A percentile compares a stretch with the other conserved stretches of the same genome.
Conservation (phyloP, 331 rosid species). For the Saraca asoca region DNA sequence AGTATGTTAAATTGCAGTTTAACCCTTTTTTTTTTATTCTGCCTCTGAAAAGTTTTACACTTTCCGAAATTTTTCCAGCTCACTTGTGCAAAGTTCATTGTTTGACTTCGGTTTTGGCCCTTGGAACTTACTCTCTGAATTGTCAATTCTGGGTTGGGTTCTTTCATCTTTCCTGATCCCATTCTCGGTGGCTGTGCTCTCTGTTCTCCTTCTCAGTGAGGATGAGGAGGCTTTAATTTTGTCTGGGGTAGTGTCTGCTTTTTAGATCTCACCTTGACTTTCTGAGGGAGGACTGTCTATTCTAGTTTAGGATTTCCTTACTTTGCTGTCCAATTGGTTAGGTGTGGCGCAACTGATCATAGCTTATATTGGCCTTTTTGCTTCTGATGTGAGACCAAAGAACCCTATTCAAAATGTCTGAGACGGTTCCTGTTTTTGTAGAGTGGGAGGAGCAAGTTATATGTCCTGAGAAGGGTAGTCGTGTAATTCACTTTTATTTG, state of each 20-base stretch:
- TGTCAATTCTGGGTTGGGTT: constrained; percentile 4
- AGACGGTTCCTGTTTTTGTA: constrained; percentile 49
- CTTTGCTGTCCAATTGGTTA: constrained; percentile 17
- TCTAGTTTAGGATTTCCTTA: constrained; percentile 36
- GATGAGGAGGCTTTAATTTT: no score
- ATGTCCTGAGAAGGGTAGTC: constrained; percentile 74
- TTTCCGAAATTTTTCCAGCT: constrained; percentile 16
- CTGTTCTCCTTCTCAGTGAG: background rate
- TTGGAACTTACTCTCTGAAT: background rate
- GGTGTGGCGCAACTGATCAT: constrained; percentile 25
- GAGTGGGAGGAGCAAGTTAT: constrained; percentile 78
- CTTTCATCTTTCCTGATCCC: background rate
- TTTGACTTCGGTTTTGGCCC: constrained; percentile 33
- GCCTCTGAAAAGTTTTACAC: no score
- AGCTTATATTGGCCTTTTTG: constrained; percentile 14
- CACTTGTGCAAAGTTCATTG: constrained; percentile 21
- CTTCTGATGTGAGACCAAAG: constrained; percentile 34
- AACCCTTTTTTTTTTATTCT: no score
- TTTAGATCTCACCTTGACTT: no score
- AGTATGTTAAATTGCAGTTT: no score
- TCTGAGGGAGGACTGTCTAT: constrained; percentile 27
- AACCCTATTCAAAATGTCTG: constrained; percentile 38
- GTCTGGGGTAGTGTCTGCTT: no score
- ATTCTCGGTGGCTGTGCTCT: background rate
- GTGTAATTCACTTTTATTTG: constrained; percentile 71